phyloP scores from a whole-genome alignment of 2,329 filamentous ascomycete genomes.

The Claviceps pazoutovae region DNA sequence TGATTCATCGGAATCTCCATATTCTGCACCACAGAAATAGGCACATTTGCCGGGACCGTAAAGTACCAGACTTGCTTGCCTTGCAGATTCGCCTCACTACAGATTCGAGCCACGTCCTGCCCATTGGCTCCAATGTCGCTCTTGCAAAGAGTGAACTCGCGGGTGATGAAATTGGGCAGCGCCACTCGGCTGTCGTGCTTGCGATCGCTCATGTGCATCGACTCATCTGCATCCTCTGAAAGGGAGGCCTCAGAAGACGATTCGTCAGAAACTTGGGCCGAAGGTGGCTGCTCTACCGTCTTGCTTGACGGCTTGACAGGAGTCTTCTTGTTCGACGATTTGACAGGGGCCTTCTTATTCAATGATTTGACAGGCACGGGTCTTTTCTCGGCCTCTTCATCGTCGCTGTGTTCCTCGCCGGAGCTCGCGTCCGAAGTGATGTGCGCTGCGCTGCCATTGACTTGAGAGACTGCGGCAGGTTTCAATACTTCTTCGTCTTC shows the following conservation, averaged over 20 bases:
- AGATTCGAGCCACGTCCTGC: conserved; percentile 37
- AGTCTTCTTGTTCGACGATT: no score
- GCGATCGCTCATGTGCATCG: conserved; percentile 24
- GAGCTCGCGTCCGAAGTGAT: conserved; percentile 9
- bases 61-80: conserved; percentile 75
- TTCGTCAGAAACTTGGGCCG: conserved; percentile 1
- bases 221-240: conserved; percentile 23
- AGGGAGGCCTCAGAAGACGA: conserved; percentile 10
- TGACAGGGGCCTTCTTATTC: neutral
- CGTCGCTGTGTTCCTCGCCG: conserved; percentile 13
- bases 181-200: conserved; percentile 21
- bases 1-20: conserved; percentile 47
- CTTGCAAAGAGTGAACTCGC: conserved; percentile 40
- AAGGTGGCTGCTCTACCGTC: neutral
- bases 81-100: conserved; percentile 43
- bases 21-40: conserved; percentile 52
- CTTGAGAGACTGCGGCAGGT: conserved; percentile 10
- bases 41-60: conserved; percentile 54
- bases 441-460: conserved; percentile 9
- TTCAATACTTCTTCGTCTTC: neutral
- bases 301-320: neutral
- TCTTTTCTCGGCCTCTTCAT: conserved; percentile 8
- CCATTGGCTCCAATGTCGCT: conserved; percentile 23
- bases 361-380: neutral
- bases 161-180: conserved; percentile 31